Evolutionary conservation across 768 basidiomycete species (phyloP).

Genomic region (Tulasnella sp.): DNA sequence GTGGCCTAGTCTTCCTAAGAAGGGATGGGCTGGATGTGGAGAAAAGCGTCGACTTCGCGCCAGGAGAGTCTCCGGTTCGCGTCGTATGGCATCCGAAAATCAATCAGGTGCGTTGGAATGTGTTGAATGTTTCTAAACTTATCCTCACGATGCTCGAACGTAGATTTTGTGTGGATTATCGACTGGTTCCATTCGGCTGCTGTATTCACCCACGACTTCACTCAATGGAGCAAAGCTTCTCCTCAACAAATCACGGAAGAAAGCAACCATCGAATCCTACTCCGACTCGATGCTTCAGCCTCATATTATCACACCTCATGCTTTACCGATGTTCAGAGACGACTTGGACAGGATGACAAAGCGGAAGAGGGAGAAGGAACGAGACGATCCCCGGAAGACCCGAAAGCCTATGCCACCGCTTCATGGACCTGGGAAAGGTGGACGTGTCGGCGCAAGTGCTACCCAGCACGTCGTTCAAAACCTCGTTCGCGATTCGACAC

Average conservation of each 20-base stretch:
- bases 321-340: conserved; percentile 87
- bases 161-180: conserved; percentile 86
- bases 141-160: not conserved
- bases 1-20: conserved; percentile 64
- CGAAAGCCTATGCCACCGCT: conserved; percentile 87
- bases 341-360: conserved; percentile 49
- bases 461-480: conserved; percentile 96
- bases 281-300: conserved; percentile 78
- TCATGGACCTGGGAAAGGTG: conserved; percentile 86
- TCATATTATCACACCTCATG: conserved; percentile 86
- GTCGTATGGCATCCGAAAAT: conserved; percentile 95
- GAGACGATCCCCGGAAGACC: conserved; percentile 85
- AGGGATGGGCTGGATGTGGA: conserved; percentile 61
- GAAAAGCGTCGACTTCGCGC: conserved; percentile 42
- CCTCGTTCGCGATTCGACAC: conserved; percentile 79
- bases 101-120: conserved; percentile 67
- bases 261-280: conserved; percentile 79
- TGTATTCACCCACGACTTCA: conserved; percentile 88
- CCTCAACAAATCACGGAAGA: conserved; percentile 72
- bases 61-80: conserved; percentile 55
- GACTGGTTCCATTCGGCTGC: conserved; percentile 76
- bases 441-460: conserved; percentile 91
- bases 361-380: conserved; percentile 82
- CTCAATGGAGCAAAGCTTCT: conserved; percentile 87
- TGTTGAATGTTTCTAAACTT: not conserved